Evolutionary conservation across 1,284 basidiomycete species (phyloP).

Genomic region (Kwoniella shivajii): DNA sequence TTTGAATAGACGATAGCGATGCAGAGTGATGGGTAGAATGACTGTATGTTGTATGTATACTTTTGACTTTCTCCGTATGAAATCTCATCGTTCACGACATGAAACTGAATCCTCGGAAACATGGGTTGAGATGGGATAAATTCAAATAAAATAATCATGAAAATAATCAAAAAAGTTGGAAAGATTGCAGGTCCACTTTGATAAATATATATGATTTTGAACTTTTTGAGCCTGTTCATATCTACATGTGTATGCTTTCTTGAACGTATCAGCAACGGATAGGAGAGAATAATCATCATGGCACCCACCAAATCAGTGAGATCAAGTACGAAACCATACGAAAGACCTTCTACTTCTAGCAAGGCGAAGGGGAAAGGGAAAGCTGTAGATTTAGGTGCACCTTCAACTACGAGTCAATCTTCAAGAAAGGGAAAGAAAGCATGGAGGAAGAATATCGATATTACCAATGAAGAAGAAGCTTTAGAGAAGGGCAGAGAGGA

Average conservation of each 20-base stretch:
- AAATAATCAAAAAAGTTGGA: constrained; percentile 10
- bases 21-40: neutral
- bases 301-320: neutral
- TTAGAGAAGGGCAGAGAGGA: constrained; percentile 74
- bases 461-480: constrained; percentile 71
- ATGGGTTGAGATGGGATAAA: neutral
- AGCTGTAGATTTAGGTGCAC: constrained; percentile 57
- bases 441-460: constrained; percentile 90
- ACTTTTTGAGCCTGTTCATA: neutral
- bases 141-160: constrained; percentile 6
- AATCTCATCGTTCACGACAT: too few species aligned
- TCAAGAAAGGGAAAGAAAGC: constrained; percentile 86
- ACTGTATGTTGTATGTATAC: too few species aligned
- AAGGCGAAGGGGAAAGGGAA: constrained; percentile 30
- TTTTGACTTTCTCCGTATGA: too few species aligned
- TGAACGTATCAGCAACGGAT: neutral
- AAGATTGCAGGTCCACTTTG: neutral
- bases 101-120: neutral
- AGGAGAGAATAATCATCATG: neutral
- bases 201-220: neutral
- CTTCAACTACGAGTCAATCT: constrained; percentile 68
- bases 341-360: constrained; percentile 15
- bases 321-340: constrained; percentile 29
- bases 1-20: too few species aligned
- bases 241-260: too few species aligned